A percentile compares a stretch with the other conserved stretches of the same genome.
Evolutionary conservation across 495 filamentous ascomycete genomes (phyloP).

Genomic region (Aspergillus wentii): DNA sequence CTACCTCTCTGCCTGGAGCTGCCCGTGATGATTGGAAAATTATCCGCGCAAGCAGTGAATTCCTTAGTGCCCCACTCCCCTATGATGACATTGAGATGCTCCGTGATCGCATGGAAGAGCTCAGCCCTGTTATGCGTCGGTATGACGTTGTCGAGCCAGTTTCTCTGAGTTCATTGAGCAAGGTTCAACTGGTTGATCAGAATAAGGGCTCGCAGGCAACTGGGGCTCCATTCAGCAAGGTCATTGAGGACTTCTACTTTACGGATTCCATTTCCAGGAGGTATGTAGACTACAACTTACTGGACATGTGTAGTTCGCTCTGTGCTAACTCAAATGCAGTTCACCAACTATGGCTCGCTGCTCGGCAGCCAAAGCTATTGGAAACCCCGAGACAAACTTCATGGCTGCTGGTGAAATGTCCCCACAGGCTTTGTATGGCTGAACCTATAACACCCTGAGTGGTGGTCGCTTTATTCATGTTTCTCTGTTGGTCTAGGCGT

Average conservation of each 20-base stretch:
- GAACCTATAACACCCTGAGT: slow-evolving; percentile 8
- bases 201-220: slow-evolving; percentile 78
- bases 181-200: slow-evolving; percentile 89
- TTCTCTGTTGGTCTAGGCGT: slow-evolving; percentile 40
- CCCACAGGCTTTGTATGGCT: slow-evolving; percentile 44
- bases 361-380: slow-evolving; percentile 72
- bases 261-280: slow-evolving; percentile 94
- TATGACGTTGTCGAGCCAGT: slow-evolving; percentile 89
- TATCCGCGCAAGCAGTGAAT: slow-evolving; percentile 84
- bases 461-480: slow-evolving; percentile 23
- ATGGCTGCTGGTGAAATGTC: slow-evolving; percentile 71
- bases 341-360: slow-evolving; percentile 97
- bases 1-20: slow-evolving; percentile 79
- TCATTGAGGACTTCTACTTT: slow-evolving; percentile 94
- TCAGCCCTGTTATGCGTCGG: slow-evolving; percentile 78
- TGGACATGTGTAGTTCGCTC: slow-evolving; percentile 10
- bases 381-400: slow-evolving; percentile 73
- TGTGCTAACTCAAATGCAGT: slow-evolving; percentile 47
- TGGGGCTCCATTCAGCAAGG: slow-evolving; percentile 66
- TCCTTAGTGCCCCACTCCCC: slow-evolving; percentile 78
- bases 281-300: slow-evolving; percentile 45
- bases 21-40: slow-evolving; percentile 98
- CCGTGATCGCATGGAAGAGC: slow-evolving; percentile 90
- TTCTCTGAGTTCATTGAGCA: slow-evolving; percentile 65
- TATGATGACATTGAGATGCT: slow-evolving; percentile 89